These are phyloP conservation scores for Dissoconium aciculare DNA, from an alignment of 2,329 filamentous ascomycete genomes.

Conservation along the genomic window DNA sequence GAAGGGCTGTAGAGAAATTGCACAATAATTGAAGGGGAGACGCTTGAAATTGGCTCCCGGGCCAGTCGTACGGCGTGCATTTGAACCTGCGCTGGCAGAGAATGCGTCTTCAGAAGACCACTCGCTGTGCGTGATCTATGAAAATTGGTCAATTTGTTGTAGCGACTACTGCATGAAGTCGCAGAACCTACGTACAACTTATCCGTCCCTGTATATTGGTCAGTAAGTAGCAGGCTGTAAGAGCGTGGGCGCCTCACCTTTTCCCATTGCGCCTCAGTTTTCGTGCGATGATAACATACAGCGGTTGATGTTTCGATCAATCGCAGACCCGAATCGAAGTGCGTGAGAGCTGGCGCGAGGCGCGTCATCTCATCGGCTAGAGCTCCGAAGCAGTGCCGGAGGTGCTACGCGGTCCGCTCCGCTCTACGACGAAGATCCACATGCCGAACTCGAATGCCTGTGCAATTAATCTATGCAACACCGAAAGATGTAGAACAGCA, in stretches of 20 bases:
- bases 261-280: slow-evolving; percentile 9
- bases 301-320: too few species aligned
- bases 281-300: too few species aligned
- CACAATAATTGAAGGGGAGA: slow-evolving; percentile 96
- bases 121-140: slow-evolving; percentile 84
- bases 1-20: slow-evolving; percentile 88
- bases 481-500: too few species aligned
- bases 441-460: too few species aligned
- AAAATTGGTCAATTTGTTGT: slow-evolving; percentile 4
- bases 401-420: too few species aligned
- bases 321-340: too few species aligned
- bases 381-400: too few species aligned
- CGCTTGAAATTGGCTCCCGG: slow-evolving; percentile 60
- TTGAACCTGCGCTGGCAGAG: slow-evolving; percentile 60
- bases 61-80: slow-evolving; percentile 21
- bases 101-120: slow-evolving; percentile 88
- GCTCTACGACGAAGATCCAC: too few species aligned
- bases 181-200: slow-evolving; percentile 27
- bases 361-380: too few species aligned
- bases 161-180: slow-evolving; percentile 2
- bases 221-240: not conserved
- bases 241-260: slow-evolving; percentile 8
- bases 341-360: too few species aligned
- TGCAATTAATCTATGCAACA: too few species aligned
- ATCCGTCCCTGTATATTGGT: slow-evolving; percentile 20